Evolutionary conservation across 495 filamentous ascomycete species (phyloP).

Genomic region (Clohesyomyces aquaticus): DNA sequence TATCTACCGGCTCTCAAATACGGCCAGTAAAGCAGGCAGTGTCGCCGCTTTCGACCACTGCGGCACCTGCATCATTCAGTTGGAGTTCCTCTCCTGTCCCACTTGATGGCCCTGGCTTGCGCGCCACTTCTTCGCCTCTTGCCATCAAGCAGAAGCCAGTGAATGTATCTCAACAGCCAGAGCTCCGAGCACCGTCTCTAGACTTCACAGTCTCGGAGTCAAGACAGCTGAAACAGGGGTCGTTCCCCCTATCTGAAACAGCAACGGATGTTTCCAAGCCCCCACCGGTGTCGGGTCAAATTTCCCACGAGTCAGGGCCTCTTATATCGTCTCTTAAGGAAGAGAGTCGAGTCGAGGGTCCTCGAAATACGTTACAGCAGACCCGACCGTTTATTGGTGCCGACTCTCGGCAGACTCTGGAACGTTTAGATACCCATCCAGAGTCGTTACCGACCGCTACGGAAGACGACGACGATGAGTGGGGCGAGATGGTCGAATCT

Average conservation of each 20-base stretch:
- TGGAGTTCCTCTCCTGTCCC: constrained; percentile 31
- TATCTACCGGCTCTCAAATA: constrained; percentile 6
- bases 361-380: neutral
- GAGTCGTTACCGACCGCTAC: neutral
- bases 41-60: constrained; percentile 11
- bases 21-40: constrained; percentile 5
- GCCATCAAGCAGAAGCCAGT: neutral
- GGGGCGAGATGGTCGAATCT: constrained; percentile 50
- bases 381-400: neutral
- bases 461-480: constrained; percentile 47
- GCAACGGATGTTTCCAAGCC: neutral
- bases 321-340: too few species aligned
- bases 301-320: too few species aligned
- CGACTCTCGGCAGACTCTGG: constrained; percentile 23
- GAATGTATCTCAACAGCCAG: neutral
- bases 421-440: constrained; percentile 16
- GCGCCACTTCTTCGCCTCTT: constrained; percentile 13
- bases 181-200: constrained; percentile 8
- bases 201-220: constrained; percentile 3
- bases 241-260: neutral
- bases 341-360: neutral
- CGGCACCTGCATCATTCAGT: constrained; percentile 32
- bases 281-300: neutral
- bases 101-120: neutral
- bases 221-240: neutral